Percentiles rank a stretch among this genome's conserved stretches.
These are phyloP conservation scores for Dittrichia graveolens DNA, from an alignment of 129 eudicot genomes.

Conservation along the genomic window DNA sequence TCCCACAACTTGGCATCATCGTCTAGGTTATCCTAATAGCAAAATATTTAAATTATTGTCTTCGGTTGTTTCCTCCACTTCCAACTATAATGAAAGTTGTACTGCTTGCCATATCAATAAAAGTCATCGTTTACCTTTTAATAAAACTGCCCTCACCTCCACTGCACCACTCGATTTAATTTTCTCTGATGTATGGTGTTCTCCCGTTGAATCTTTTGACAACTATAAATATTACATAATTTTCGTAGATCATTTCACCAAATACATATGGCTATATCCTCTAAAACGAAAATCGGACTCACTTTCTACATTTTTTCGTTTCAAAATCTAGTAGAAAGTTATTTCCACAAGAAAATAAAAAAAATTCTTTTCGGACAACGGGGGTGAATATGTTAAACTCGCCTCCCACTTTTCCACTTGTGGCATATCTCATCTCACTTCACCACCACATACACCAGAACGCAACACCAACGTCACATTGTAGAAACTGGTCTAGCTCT, in stretches of 20 bases:
- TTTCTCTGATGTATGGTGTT: too few species aligned
- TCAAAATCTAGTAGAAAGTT: background rate
- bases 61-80: background rate
- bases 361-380: background rate
- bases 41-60: background rate
- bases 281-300: too few species aligned
- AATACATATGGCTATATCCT: too few species aligned
- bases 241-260: too few species aligned
- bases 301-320: background rate
- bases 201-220: too few species aligned
- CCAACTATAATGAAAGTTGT: background rate
- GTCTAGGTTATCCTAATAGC: background rate
- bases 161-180: background rate
- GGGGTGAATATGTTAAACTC: constrained; percentile 2
- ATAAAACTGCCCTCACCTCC: background rate
- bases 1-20: constrained; percentile 13
- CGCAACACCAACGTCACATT: too few species aligned
- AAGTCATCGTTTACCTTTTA: background rate
- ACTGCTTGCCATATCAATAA: constrained; percentile 24
- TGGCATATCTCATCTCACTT: background rate
- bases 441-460: background rate
- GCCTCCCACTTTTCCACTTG: background rate
- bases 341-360: background rate
- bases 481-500: background rate
- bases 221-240: too few species aligned